A percentile compares a stretch with the other conserved stretches of the same genome.
phyloP scores from a whole-genome alignment of 2,329 filamentous ascomycete genomes.

The Cadophora malorum region DNA sequence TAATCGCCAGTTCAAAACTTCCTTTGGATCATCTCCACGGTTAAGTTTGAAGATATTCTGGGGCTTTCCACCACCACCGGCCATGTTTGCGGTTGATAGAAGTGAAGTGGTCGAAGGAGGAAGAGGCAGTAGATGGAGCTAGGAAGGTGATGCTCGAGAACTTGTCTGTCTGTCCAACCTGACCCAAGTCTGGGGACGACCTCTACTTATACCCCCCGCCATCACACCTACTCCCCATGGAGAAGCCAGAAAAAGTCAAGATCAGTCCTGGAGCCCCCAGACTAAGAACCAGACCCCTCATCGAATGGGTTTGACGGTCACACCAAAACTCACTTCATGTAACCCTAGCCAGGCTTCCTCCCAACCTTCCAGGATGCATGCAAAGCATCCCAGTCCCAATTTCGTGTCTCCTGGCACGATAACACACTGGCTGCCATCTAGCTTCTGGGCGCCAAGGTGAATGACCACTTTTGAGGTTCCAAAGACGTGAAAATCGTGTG shows the following conservation, averaged over 20 bases:
- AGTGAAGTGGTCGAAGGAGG: background rate
- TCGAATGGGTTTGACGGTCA: background rate
- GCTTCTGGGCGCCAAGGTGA: constrained; percentile 10
- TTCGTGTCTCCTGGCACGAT: constrained; percentile 4
- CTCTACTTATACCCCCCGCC: constrained; percentile 9
- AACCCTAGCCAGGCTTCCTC: background rate
- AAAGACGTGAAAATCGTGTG: background rate
- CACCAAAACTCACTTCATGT: background rate
- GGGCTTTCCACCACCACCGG: constrained; percentile 60
- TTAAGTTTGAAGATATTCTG: constrained; percentile 69
- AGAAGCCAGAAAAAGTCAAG: background rate
- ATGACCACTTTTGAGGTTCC: constrained; percentile 12
- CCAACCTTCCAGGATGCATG: background rate
- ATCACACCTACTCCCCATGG: constrained; percentile 3
- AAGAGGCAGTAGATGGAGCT: background rate
- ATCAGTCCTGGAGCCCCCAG: constrained; percentile 4
- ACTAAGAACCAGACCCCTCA: background rate
- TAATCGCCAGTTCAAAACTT: constrained; percentile 78
- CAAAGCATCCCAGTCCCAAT: background rate
- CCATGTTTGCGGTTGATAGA: constrained; percentile 47
- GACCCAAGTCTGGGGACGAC: background rate
- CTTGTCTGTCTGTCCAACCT: constrained; percentile 10
- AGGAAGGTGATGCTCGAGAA: background rate
- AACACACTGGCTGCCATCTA: background rate
- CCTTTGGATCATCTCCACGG: constrained; percentile 68